Conservation (phyloP, 2,329 filamentous ascomycete genomes). For the Acephala macrosclerotiorum region DNA sequence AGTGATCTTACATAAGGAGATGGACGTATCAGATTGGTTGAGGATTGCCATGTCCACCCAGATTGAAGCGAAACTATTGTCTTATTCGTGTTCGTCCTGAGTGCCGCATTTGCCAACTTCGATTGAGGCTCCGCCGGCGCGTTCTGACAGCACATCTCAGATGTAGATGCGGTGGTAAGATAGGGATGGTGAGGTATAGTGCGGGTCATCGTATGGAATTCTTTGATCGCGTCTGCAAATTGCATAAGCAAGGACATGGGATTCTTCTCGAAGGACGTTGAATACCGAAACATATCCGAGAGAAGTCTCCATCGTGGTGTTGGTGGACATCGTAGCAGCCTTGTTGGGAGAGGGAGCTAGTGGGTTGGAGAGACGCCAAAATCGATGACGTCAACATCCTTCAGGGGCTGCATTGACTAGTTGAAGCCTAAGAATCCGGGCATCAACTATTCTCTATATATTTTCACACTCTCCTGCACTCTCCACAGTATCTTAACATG, state of each 20-base stretch:
- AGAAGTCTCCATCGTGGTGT: background rate
- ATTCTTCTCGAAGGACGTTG: background rate
- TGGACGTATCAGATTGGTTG: background rate
- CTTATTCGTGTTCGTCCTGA: background rate
- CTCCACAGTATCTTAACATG: too few species aligned
- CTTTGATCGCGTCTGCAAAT: background rate
- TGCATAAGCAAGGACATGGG: background rate
- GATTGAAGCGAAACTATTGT: background rate
- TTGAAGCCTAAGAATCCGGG: background rate
- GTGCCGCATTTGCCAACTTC: background rate
- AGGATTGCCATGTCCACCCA: background rate
- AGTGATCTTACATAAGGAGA: background rate
- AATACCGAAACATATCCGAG: constrained; percentile 1
- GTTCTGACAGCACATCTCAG: background rate
- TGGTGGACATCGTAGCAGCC: background rate
- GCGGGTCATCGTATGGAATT: background rate
- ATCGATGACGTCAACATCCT: background rate
- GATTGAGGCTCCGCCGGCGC: background rate
- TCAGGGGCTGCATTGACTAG: background rate
- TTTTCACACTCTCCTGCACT: too few species aligned
- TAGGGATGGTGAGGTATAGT: background rate
- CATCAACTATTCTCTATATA: too few species aligned
- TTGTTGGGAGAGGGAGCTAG: background rate
- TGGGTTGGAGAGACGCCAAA: background rate
- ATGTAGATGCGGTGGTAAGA: background rate